Evolutionary conservation across 305 asterid genomes (phyloP).

Genomic region (Striga hermonthica): DNA sequence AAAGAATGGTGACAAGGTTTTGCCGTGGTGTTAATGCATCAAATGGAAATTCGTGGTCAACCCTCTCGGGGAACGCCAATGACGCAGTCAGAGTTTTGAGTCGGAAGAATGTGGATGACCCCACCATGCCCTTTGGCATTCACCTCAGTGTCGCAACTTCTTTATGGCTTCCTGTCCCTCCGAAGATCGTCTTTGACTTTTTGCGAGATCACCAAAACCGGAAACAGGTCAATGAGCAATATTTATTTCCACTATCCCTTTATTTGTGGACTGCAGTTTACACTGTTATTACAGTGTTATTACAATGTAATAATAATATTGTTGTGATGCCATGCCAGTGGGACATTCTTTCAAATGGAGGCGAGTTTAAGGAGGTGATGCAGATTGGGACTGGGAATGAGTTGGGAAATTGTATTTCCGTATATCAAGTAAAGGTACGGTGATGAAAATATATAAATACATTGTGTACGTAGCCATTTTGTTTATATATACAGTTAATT

Average conservation of each 20-base stretch:
- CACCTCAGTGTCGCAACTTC: conserved; percentile 47
- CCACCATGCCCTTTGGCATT: conserved; percentile 40
- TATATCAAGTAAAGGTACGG: conserved; percentile 37
- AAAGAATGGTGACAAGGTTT: conserved; percentile 47
- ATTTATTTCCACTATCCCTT: too few relatives aligned
- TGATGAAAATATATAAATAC: not conserved
- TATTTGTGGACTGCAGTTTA: too few relatives aligned
- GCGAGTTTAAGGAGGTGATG: conserved; percentile 37
- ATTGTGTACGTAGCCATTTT: too few relatives aligned
- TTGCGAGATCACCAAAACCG: conserved; percentile 35
- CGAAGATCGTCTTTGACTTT: conserved; percentile 43
- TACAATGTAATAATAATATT: too few relatives aligned
- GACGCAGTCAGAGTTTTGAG: conserved; percentile 44
- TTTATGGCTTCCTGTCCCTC: conserved; percentile 52
- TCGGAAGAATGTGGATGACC: conserved; percentile 43
- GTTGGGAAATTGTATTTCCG: conserved; percentile 37
- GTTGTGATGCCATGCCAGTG: conserved; percentile 34
- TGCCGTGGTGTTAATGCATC: conserved; percentile 45
- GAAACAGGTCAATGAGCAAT: conserved; percentile 39
- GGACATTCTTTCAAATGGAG: conserved; percentile 46
- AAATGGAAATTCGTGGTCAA: conserved; percentile 44
- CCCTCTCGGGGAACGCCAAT: conserved; percentile 37
- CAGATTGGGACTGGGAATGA: conserved; percentile 43
- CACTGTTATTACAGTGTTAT: too few relatives aligned
- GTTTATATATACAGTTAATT: not conserved